Evolutionary conservation across 164 flowering plant species (phyloP).

Genomic region (Nelumbo lutea): DNA sequence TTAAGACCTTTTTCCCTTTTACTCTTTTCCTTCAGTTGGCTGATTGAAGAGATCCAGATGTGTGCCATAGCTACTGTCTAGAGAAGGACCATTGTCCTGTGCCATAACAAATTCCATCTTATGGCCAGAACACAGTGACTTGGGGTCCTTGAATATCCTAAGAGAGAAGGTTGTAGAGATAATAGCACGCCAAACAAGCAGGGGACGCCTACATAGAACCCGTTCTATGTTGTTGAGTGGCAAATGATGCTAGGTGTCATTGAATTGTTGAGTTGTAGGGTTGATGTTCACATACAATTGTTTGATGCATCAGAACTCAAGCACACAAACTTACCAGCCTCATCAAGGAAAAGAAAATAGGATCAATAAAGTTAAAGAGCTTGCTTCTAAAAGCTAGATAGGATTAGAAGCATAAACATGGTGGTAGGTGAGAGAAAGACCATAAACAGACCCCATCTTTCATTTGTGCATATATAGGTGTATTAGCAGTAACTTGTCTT

Average conservation of each 20-base stretch:
- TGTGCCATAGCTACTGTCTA: constrained; percentile 35
- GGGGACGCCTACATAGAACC: constrained; percentile 31
- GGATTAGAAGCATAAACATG: constrained; percentile 25
- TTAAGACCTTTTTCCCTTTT: not conserved
- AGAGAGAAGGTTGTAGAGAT: constrained; percentile 43
- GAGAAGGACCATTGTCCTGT: constrained; percentile 30
- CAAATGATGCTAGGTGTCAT: not conserved
- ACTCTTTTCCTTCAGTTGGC: constrained; percentile 27
- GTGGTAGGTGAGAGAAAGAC: constrained; percentile 4
- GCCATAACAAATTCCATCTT: constrained; percentile 52
- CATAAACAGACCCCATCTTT: not conserved
- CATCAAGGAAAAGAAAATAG: constrained; percentile 21
- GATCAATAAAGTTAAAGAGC: constrained; percentile 16
- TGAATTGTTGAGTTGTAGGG: constrained; percentile 12
- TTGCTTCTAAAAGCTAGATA: constrained; percentile 17
- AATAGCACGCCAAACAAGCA: constrained; percentile 41
- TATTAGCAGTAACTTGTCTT: constrained; percentile 10
- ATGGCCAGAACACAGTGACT: constrained; percentile 32
- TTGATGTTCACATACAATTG: constrained; percentile 35
- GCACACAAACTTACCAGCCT: constrained; percentile 32
- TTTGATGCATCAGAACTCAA: constrained; percentile 30
- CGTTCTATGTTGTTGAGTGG: constrained; percentile 24
- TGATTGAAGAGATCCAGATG: constrained; percentile 40
- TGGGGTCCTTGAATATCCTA: constrained; percentile 22
- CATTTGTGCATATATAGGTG: constrained; percentile 1